Conservation (phyloP, 1,284 basidiomycete genomes). For the Afroboletus lepidellus region DNA sequence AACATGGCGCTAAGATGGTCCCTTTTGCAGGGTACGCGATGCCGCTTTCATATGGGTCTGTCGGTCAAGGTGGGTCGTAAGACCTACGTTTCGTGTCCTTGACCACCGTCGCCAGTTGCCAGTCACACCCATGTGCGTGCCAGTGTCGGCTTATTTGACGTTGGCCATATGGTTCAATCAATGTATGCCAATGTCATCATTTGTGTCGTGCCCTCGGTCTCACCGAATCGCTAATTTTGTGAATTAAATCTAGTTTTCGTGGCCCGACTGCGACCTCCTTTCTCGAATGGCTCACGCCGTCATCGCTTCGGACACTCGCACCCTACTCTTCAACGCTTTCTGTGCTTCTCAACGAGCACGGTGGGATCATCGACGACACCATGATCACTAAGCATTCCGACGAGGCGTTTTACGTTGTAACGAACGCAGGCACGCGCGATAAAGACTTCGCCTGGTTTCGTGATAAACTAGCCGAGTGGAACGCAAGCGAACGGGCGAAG, state of each 20-base stretch:
- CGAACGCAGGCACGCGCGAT: conserved; percentile 87
- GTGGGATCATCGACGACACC: conserved; percentile 96
- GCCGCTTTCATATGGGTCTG: conserved; percentile 85
- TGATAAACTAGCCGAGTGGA: conserved; percentile 74
- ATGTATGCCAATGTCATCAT: conserved; percentile 44
- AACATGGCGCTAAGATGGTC: conserved; percentile 91
- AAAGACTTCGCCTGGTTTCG: conserved; percentile 82
- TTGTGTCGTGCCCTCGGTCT: background rate
- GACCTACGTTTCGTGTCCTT: conserved; percentile 14
- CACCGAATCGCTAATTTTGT: background rate
- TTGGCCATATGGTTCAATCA: conserved; percentile 96
- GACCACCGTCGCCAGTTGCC: conserved; percentile 54
- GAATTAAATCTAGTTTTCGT: conserved; percentile 47
- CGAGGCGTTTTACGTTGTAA: conserved; percentile 92
- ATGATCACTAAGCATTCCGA: conserved; percentile 81
- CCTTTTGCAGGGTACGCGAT: conserved; percentile 95
- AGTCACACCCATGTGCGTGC: conserved; percentile 91
- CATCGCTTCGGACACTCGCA: conserved; percentile 66
- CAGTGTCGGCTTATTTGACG: conserved; percentile 90
- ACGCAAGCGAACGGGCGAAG: conserved; percentile 47
- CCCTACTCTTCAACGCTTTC: conserved; percentile 80
- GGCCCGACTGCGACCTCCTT: conserved; percentile 76
- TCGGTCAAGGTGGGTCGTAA: conserved; percentile 69
- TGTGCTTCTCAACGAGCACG: conserved; percentile 83
- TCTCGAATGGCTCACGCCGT: conserved; percentile 83